Percentiles rank a stretch among this genome's conserved stretches.
Evolutionary conservation across 305 asterid species (phyloP).

Genomic region (Ilex paraguariensis): DNA sequence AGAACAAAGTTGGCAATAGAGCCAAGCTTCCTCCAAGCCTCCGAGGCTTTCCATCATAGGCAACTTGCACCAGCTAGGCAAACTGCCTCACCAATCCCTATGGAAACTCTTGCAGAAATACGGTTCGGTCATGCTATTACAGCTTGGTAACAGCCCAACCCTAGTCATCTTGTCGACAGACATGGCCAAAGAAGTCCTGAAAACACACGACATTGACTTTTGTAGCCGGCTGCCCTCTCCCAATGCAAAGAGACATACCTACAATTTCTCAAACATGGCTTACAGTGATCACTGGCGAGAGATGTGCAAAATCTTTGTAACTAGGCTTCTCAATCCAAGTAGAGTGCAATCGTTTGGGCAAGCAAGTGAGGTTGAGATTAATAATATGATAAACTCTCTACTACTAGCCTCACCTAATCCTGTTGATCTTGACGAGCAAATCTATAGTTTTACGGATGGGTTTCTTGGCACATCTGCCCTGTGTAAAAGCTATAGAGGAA

Average conservation of each 20-base stretch:
- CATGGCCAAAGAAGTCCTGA: slow-evolving; percentile 3
- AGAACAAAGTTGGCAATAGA: not conserved
- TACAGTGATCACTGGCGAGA: slow-evolving; percentile 15
- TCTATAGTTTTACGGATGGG: no score
- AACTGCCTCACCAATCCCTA: slow-evolving; percentile 2
- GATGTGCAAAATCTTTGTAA: slow-evolving; percentile 10
- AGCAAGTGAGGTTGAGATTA: slow-evolving; percentile 8
- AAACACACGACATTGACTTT: slow-evolving; percentile 15
- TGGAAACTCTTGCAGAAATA: slow-evolving; percentile 6
- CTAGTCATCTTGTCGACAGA: not conserved
- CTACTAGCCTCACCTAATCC: no score
- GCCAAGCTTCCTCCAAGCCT: slow-evolving; percentile 8
- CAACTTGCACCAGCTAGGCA: slow-evolving; percentile 9
- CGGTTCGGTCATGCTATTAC: slow-evolving; percentile 3
- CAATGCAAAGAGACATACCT: slow-evolving; percentile 5
- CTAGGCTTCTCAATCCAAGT: slow-evolving; percentile 7
- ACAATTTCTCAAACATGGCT: slow-evolving; percentile 3
- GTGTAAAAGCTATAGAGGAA: no score
- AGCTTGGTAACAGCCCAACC: slow-evolving; percentile 1
- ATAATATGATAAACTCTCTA: slow-evolving; percentile 8
- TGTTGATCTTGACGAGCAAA: no score
- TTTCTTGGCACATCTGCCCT: no score
- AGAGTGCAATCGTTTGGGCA: slow-evolving; percentile 1
- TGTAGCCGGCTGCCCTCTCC: slow-evolving; percentile 11
- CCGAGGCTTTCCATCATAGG: slow-evolving; percentile 8